Evolutionary conservation across 768 basidiomycete species (phyloP).

Genomic region (Leucocoprinus birnbaumii): DNA sequence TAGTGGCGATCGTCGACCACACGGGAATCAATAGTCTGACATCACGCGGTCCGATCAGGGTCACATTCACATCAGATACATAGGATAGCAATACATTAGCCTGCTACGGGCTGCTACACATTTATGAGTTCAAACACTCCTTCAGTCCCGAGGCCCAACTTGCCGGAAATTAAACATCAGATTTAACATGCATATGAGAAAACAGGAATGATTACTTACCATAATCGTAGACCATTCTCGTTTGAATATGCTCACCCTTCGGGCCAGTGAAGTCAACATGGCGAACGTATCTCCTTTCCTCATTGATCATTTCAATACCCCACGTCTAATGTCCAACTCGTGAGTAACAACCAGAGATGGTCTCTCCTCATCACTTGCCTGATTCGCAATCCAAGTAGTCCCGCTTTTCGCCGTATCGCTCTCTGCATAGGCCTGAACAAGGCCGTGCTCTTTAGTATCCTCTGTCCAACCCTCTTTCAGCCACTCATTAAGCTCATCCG

Average conservation of each 20-base stretch:
- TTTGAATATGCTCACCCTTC: constrained; percentile 50
- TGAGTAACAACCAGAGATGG: too few species aligned
- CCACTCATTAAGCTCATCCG: constrained; percentile 42
- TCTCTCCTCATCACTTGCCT: constrained; percentile 36
- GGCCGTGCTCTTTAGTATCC: constrained; percentile 38
- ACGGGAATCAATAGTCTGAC: not conserved
- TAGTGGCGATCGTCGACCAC: too few species aligned
- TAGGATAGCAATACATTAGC: constrained; percentile 4
- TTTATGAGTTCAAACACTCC: too few species aligned
- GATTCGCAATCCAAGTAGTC: constrained; percentile 57
- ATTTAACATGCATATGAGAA: too few species aligned
- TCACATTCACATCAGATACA: constrained; percentile 6
- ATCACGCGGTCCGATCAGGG: not conserved
- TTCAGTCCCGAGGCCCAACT: constrained; percentile 15
- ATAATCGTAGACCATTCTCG: constrained; percentile 66
- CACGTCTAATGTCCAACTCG: constrained; percentile 40
- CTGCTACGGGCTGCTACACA: not conserved
- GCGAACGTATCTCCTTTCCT: constrained; percentile 57
- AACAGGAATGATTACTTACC: constrained; percentile 37
- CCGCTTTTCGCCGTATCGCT: constrained; percentile 65
- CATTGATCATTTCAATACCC: constrained; percentile 62
- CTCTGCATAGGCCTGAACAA: constrained; percentile 45
- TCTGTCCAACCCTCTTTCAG: constrained; percentile 39
- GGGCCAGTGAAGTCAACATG: constrained; percentile 65
- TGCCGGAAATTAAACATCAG: not conserved